Conservation (phyloP, 306 rosid genomes). For the Corylus americana region DNA sequence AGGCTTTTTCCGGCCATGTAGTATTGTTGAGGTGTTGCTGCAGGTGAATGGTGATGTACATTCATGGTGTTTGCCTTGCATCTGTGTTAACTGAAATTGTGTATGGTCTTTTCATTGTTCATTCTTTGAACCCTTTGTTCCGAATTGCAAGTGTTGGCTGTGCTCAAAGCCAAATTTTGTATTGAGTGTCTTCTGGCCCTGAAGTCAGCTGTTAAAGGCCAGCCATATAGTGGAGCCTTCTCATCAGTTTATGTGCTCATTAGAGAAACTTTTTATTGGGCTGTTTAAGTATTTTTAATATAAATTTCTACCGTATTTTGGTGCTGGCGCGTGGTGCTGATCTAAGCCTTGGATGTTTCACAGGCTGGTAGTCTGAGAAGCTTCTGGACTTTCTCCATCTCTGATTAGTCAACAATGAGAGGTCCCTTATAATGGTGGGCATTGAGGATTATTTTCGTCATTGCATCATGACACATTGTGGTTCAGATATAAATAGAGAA, state of each 20-base stretch:
- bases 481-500: neutral
- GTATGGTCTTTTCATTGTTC: neutral
- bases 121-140: neutral
- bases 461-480: neutral
- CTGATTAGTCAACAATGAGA: slow-evolving; percentile 12
- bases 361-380: slow-evolving; percentile 13
- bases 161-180: neutral
- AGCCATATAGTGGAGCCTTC: slow-evolving; percentile 1
- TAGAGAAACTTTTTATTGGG: neutral
- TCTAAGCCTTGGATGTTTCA: slow-evolving; percentile 12
- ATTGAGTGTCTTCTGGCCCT: neutral
- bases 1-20: neutral
- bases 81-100: neutral
- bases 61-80: neutral
- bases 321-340: slow-evolving; percentile 4
- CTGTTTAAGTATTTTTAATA: neutral
- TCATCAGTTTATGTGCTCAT: slow-evolving; percentile 2
- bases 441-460: slow-evolving; percentile 6
- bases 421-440: slow-evolving; percentile 7
- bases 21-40: neutral
- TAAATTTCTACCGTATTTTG: slow-evolving; percentile 4
- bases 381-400: slow-evolving; percentile 6
- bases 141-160: neutral
- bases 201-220: neutral
- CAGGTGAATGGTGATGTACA: neutral